Percentiles rank a stretch among this genome's conserved stretches.
Conservation (phyloP, 768 basidiomycete genomes). For the Lactifluus volemus region DNA sequence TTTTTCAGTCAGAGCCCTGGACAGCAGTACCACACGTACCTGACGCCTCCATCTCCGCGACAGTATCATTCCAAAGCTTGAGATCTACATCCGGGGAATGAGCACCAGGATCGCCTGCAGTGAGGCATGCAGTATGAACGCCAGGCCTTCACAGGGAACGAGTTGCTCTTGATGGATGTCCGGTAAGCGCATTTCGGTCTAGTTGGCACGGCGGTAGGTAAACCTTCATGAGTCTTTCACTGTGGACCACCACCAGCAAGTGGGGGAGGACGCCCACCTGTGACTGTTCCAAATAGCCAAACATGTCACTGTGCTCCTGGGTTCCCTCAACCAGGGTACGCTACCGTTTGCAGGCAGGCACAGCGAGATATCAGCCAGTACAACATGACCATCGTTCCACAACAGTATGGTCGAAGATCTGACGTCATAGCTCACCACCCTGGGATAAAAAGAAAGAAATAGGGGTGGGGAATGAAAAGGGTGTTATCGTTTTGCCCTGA, state of each 20-base stretch:
- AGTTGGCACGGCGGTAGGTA: too few species aligned
- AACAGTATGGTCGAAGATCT: constrained; percentile 11
- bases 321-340: constrained; percentile 14
- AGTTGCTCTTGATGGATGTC: constrained; percentile 1
- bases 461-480: not conserved
- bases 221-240: not conserved
- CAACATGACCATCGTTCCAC: constrained; percentile 11
- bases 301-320: constrained; percentile 14
- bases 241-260: not conserved
- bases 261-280: constrained; percentile 2
- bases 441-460: not conserved
- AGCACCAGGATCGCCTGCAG: constrained; percentile 19
- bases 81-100: constrained; percentile 18
- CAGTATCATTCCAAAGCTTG: constrained; percentile 14
- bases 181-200: constrained; percentile 5
- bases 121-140: constrained; percentile 6
- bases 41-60: constrained; percentile 19
- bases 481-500: not conserved
- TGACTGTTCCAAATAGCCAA: constrained; percentile 17
- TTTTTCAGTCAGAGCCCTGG: too few species aligned
- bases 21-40: constrained; percentile 4
- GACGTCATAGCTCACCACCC: constrained; percentile 17
- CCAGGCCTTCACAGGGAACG: not conserved
- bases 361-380: constrained; percentile 17
- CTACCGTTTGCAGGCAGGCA: constrained; percentile 11